A percentile compares a stretch with the other conserved stretches of the same genome.
Conservation (phyloP, 2,329 filamentous ascomycete genomes). For the Westerdykella ornata region DNA sequence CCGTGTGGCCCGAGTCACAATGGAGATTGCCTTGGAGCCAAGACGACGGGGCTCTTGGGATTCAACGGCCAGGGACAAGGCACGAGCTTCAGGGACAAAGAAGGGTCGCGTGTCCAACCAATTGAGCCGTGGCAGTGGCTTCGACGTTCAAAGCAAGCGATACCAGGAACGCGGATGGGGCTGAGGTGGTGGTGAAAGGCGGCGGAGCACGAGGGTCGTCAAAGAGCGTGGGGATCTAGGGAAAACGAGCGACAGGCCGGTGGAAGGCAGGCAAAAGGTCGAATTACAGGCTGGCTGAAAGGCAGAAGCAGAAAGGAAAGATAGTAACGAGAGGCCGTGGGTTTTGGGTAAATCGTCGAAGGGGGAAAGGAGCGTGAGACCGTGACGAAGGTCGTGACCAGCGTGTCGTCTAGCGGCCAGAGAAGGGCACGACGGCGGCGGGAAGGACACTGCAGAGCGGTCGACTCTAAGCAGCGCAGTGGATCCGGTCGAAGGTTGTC, state of each 20-base stretch:
- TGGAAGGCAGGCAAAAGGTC: conserved; percentile 7
- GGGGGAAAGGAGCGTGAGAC: conserved; percentile 29
- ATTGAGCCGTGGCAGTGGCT: conserved; percentile 8
- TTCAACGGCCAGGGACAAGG: conserved; percentile 13
- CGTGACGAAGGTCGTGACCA: conserved; percentile 13
- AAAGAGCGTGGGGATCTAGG: background rate
- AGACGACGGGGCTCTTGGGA: conserved; percentile 9
- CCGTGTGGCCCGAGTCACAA: conserved; percentile 12
- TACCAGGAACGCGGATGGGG: conserved; percentile 1
- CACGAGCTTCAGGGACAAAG: conserved; percentile 11
- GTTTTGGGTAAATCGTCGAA: conserved; percentile 30
- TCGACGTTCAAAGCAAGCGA: conserved; percentile 11
- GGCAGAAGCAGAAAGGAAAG: conserved; percentile 13
- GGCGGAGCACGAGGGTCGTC: background rate
- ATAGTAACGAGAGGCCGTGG: conserved; percentile 29
- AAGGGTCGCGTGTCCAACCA: conserved; percentile 5
- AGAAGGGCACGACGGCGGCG: conserved; percentile 25
- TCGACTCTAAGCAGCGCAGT: conserved; percentile 15
- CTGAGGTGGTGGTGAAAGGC: background rate
- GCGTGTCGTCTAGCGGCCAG: conserved; percentile 15
- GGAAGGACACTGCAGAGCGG: conserved; percentile 26
- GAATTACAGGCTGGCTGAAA: conserved; percentile 15
- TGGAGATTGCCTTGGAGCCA: conserved; percentile 15
- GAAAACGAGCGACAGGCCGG: conserved; percentile 19
- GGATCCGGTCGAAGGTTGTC: conserved; percentile 35